Base-by-base conservation (phyloP, 108 stramenopile species). In the Cyclotella baltica region DNA sequence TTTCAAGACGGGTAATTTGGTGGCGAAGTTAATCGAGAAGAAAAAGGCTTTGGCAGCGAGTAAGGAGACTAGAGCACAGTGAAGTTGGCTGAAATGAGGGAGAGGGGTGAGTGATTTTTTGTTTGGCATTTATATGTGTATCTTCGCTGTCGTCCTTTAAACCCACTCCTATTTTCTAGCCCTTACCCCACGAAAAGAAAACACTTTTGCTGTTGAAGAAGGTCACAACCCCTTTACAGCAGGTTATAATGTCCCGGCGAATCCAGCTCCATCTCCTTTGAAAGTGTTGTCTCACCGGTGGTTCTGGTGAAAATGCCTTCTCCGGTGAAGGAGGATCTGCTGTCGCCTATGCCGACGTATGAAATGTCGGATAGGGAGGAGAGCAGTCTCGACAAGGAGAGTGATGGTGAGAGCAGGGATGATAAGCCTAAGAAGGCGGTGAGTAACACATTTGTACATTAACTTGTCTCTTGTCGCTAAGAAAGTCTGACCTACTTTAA, bases 331-430 rank as follows among this genome's bases (percentile, higher is more conserved):
- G 72, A 83, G 51, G 74, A 68, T n/a, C n/a, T n/a, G 31, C 40
- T 69, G 53, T 86, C 88, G 3, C 90, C 92, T 3, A 85, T 89
- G 87, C 91, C 92, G 55, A 94, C 91, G 50, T 96, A 96, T 69
- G 92, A 93, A 46, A 93, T 96, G 56, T 93, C 92, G 23, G 95
- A 96, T 74, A 65, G 90, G 27, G 93, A 93, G 10, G 88, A 89
- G 51, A 90, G 91, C n/a, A 86, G 80, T 43, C 65, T 66, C 20
- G 92, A 92, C 30, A 84, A 83, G 25, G 93, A 92, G 23, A 76
- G 77, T 36, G 90, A 93, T 18, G 89, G 88, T 64, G 72, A 84
- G 36, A 52, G 64, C 57, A 63, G 70, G 16, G 72, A n/a, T n/a
- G n/a, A 75, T 38, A 46, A 82, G 47, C 68, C 80, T 18, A 88